Conservation (phyloP, 176 grass and related monocot genomes). For the Coix lacrymajobi region DNA sequence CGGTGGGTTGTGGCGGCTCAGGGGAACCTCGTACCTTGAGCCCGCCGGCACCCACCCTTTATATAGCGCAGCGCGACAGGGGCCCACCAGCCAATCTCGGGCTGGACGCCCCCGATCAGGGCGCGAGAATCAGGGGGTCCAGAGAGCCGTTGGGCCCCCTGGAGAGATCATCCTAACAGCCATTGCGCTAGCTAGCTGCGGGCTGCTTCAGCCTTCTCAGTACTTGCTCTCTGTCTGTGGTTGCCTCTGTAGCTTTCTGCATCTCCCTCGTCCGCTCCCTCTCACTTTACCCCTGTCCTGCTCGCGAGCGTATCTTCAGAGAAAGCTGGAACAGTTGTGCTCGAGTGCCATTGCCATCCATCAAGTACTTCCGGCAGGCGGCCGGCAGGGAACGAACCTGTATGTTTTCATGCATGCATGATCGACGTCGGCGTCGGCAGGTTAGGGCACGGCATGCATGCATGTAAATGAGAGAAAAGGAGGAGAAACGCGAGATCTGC, state of each 20-base stretch:
- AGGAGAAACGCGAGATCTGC: neutral
- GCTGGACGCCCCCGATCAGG: too few species aligned
- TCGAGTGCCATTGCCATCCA: neutral
- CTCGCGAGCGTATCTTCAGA: neutral
- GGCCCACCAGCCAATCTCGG: too few species aligned
- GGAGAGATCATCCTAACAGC: too few species aligned
- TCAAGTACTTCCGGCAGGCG: neutral
- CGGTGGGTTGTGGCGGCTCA: too few species aligned
- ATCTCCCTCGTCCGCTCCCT: neutral
- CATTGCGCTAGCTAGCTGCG: too few species aligned
- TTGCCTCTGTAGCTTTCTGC: neutral
- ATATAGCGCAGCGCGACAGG: too few species aligned
- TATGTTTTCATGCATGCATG: neutral
- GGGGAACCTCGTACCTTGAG: too few species aligned
- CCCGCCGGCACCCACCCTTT: too few species aligned
- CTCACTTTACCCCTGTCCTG: neutral
- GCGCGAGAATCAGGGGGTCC: too few species aligned
- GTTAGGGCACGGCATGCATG: neutral
- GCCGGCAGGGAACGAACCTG: neutral
- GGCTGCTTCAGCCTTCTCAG: neutral
- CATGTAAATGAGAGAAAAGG: constrained; percentile 12
- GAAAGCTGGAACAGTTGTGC: constrained; percentile 7
- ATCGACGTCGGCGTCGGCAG: neutral
- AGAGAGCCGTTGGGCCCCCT: too few species aligned
- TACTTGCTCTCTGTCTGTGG: neutral